Evolutionary conservation across 2,329 filamentous ascomycete species (phyloP).

Genomic region (Calonectria henricotiae): DNA sequence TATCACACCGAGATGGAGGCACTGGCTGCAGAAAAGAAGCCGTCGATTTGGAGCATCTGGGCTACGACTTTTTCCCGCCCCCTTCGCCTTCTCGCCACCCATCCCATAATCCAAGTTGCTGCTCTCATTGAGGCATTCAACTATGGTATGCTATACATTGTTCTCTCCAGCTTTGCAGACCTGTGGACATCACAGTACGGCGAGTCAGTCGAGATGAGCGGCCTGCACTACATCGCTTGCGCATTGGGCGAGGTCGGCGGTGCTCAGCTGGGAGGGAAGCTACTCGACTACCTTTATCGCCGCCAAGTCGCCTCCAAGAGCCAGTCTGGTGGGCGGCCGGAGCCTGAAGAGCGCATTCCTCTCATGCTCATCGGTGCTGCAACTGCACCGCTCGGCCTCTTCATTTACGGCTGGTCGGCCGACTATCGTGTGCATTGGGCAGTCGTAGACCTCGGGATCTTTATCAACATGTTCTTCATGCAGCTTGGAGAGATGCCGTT

Average conservation of each 20-base stretch:
- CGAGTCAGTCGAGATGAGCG: slow-evolving; percentile 72
- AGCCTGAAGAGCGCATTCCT: slow-evolving; percentile 51
- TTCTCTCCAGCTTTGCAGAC: slow-evolving; percentile 74
- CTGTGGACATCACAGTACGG: slow-evolving; percentile 73
- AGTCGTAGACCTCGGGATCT: slow-evolving; percentile 58
- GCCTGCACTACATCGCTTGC: slow-evolving; percentile 76
- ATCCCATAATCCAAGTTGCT: slow-evolving; percentile 74
- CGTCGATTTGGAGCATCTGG: slow-evolving; percentile 49
- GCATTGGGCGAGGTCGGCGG: slow-evolving; percentile 75
- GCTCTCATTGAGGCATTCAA: slow-evolving; percentile 72
- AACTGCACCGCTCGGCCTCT: slow-evolving; percentile 58
- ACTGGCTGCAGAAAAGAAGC: slow-evolving; percentile 49
- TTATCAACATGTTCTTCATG: slow-evolving; percentile 55
- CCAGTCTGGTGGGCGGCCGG: slow-evolving; percentile 31
- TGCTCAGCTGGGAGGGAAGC: slow-evolving; percentile 63
- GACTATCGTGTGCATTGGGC: slow-evolving; percentile 59
- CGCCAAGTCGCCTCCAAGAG: neutral
- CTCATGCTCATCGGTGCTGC: slow-evolving; percentile 61
- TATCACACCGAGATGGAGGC: slow-evolving; percentile 60
- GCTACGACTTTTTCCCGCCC: slow-evolving; percentile 68
- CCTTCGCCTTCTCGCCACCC: slow-evolving; percentile 70
- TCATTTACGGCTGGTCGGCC: slow-evolving; percentile 65
- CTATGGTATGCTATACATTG: slow-evolving; percentile 77
- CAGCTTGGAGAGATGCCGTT: slow-evolving; percentile 56
- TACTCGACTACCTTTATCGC: slow-evolving; percentile 62